phyloP scores from a whole-genome alignment of 2,329 filamentous ascomycete genomes.

The Xylariaceae sp. region DNA sequence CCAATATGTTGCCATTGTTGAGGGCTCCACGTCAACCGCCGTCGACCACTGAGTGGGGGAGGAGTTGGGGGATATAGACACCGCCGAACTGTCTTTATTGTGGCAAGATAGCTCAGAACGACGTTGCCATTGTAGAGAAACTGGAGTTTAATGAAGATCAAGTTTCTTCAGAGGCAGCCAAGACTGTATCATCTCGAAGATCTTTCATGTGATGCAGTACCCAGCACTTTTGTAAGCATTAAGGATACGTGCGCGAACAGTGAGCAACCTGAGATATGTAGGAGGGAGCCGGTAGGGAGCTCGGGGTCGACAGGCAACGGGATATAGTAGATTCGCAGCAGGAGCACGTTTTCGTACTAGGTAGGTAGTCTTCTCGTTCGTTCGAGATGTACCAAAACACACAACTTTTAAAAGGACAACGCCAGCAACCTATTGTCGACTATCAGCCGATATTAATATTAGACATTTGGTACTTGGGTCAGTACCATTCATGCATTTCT shows the following conservation, averaged over 20 bases:
- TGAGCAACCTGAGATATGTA: not conserved
- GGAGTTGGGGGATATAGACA: constrained; percentile 11
- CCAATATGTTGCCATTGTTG: constrained; percentile 16
- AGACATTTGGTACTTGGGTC: constrained; percentile 14
- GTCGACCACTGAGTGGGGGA: constrained; percentile 12
- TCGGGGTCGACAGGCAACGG: not conserved
- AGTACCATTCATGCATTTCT: constrained; percentile 29
- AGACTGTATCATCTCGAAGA: constrained; percentile 14
- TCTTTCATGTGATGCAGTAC: constrained; percentile 20
- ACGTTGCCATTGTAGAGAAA: constrained; percentile 13
- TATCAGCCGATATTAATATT: not conserved
- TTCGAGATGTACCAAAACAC: too few relatives aligned
- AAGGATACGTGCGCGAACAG: not conserved
- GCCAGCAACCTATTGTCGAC: not conserved
- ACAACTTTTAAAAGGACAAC: not conserved
- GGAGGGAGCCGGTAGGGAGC: not conserved
- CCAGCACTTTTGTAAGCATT: constrained; percentile 1
- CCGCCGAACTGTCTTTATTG: constrained; percentile 6
- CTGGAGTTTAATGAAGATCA: constrained; percentile 14
- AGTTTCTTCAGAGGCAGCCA: constrained; percentile 20
- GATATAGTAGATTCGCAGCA: constrained; percentile 1
- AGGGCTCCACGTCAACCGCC: constrained; percentile 15
- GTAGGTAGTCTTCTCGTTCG: not conserved
- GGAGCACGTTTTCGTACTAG: not conserved
- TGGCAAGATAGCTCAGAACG: constrained; percentile 8